Conservation (phyloP, 805 yeast species). For the Candida coleopterorum region DNA sequence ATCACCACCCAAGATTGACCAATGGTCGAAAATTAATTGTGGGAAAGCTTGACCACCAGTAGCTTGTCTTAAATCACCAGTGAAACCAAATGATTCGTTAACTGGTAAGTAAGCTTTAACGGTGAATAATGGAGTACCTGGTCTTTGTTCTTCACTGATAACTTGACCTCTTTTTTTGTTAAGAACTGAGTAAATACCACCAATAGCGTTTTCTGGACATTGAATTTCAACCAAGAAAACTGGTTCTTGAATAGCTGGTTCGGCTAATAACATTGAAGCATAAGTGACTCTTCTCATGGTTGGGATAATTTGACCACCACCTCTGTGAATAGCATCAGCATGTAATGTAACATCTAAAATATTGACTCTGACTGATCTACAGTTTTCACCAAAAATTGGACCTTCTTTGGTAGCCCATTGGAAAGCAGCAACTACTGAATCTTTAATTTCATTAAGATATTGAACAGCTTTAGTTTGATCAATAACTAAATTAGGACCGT, state of each 20-base stretch:
- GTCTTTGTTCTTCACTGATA: constrained; percentile 98
- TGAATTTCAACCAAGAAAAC: constrained; percentile 98
- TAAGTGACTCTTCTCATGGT: constrained; percentile 99
- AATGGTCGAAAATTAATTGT: constrained; percentile 99
- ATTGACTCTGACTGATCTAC: constrained; percentile 97
- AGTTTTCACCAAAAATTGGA: constrained; percentile 94
- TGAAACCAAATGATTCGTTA: constrained; percentile 99
- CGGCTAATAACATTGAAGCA: constrained; percentile 97
- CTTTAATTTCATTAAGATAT: constrained; percentile 98
- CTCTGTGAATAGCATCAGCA: constrained; percentile 99
- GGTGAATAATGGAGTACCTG: constrained; percentile 99
- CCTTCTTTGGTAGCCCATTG: constrained; percentile 99
- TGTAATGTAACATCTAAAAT: constrained; percentile 98
- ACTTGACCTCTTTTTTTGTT: constrained; percentile 99
- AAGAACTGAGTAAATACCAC: constrained; percentile 99
- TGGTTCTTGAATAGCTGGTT: constrained; percentile 99
- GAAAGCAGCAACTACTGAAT: constrained; percentile 99
- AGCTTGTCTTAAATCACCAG: constrained; percentile 98
- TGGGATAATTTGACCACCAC: constrained; percentile 99
- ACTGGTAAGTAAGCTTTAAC: constrained; percentile 99
- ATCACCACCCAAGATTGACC: constrained; percentile 89
- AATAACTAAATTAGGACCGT: constrained; percentile 97
- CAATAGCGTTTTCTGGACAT: constrained; percentile 99
- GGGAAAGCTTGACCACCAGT: constrained; percentile 99
- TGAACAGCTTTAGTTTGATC: constrained; percentile 99